Conservation (phyloP, 2,329 filamentous ascomycete species). For the Trichoderma oligosporum region DNA sequence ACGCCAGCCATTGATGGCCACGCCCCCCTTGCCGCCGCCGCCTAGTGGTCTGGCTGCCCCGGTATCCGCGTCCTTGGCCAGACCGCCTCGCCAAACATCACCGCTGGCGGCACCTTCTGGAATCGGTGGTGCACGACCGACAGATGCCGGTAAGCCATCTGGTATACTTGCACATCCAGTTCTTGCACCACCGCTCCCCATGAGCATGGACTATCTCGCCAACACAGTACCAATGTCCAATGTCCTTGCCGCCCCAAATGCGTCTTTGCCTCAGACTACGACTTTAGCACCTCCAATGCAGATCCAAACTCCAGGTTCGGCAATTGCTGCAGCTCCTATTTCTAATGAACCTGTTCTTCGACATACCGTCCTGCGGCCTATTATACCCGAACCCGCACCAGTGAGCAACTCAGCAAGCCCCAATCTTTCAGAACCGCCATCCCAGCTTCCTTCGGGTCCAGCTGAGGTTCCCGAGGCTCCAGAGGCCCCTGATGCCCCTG, state of each 20-base stretch:
- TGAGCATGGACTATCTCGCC: conserved; percentile 26
- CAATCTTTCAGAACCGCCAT: conserved; percentile 11
- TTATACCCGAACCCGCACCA: not conserved
- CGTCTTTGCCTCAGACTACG: conserved; percentile 32
- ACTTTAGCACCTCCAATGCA: conserved; percentile 22
- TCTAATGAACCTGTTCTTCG: not conserved
- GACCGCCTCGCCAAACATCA: conserved; percentile 11
- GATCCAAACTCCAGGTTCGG: not conserved
- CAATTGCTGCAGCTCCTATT: not conserved
- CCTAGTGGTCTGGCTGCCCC: conserved; percentile 22
- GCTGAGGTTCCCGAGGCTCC: conserved; percentile 1
- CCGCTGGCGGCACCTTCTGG: conserved; percentile 23
- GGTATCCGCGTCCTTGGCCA: conserved; percentile 20
- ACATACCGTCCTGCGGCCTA: conserved; percentile 7
- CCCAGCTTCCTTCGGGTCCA: not conserved
- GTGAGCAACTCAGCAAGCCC: conserved; percentile 13
- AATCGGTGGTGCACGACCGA: conserved; percentile 24
- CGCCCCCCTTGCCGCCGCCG: conserved; percentile 23
- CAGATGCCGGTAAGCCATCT: conserved; percentile 28
- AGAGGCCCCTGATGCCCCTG: not conserved
- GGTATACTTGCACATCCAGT: conserved; percentile 38
- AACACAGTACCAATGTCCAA: conserved; percentile 37
- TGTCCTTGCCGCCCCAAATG: conserved; percentile 45
- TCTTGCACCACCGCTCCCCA: conserved; percentile 36
- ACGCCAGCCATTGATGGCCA: conserved; percentile 19